Evolutionary conservation across 768 basidiomycete genomes (phyloP), one percentile per base, ranked within the genome.

Genomic region (Mycena amicta): DNA sequence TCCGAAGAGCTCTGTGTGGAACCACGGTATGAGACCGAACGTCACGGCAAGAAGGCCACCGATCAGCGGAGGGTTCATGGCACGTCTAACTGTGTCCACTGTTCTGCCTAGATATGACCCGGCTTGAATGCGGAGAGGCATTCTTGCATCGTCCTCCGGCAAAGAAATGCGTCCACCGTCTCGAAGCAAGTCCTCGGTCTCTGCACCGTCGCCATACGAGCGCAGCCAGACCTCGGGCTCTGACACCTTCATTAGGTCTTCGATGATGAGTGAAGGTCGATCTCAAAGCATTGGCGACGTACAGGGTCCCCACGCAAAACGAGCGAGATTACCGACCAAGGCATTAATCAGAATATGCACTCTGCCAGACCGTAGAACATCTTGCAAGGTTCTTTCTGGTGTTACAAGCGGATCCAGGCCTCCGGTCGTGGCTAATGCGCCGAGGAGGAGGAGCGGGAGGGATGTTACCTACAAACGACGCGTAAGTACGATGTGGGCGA

Each of bases 261-360:
- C 4, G 52, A 39, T 39, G 23, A 28, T 63, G 15, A 52, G 43
- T 43, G 13, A 15, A 28, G 11, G 25, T 23, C 22, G 1, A 25
- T 6, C 27, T 52, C 8, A 12, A 33, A 3, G 47, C 52, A 2
- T 3, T 20, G 23, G 3, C 11, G 28, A 61, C 18, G 2, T 54
- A 64, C 62, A 64, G 22, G 62, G 62, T 5, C 62, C 62, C 3
- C 60, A 11, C 5, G 62, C 59, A 27, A 64, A 64, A 11, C 62
- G 52, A 28, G 53, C 37, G 3, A 64, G 59, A 27, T 64, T 64
- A 25, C 62, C 62, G 20, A 64, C 62, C 52, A 64, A 37, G 5
- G 62, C 62, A 33, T 64, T 64, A 37, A 64, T 60, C 29, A 64
- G 56, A 27, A 64, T 57, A 45, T 64, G 60, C 22, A 64, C 59